A percentile compares a stretch with the other conserved stretches of the same genome.
Conservation (phyloP, 2,329 filamentous ascomycete species). For the Alternaria ventricosa region DNA sequence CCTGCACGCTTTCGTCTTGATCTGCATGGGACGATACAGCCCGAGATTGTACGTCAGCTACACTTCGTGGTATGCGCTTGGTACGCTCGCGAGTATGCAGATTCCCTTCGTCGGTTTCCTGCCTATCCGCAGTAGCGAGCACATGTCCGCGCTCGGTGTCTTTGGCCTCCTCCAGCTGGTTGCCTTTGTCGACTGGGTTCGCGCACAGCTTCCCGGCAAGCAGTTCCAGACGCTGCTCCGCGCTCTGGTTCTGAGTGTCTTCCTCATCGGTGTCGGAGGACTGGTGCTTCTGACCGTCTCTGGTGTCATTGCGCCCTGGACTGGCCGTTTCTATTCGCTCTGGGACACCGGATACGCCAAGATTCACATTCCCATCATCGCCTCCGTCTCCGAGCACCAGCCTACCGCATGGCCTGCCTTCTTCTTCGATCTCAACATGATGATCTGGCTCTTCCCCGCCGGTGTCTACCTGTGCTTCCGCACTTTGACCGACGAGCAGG, state of each 20-base stretch:
- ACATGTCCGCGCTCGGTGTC: constrained; percentile 95
- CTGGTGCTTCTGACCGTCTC: constrained; percentile 83
- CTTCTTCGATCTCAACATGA: constrained; percentile 97
- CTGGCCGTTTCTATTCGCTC: constrained; percentile 97
- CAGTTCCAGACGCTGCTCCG: constrained; percentile 93
- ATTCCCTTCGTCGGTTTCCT: constrained; percentile 98
- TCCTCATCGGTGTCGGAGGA: constrained; percentile 74
- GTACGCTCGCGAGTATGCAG: constrained; percentile 97
- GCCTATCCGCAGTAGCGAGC: constrained; percentile 95
- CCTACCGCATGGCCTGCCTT: constrained; percentile 98
- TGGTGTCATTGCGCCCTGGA: constrained; percentile 96
- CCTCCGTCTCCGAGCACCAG: constrained; percentile 99
- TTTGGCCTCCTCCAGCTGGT: constrained; percentile 96
- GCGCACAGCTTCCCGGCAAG: constrained; percentile 84
- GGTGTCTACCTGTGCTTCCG: constrained; percentile 99
- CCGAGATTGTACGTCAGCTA: constrained; percentile 94
- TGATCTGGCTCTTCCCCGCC: constrained; percentile 99
- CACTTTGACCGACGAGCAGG: constrained; percentile 90
- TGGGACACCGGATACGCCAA: constrained; percentile 99
- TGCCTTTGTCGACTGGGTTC: constrained; percentile 88
- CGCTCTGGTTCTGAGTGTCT: constrained; percentile 74
- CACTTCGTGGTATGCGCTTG: constrained; percentile 96
- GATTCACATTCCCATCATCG: constrained; percentile 99
- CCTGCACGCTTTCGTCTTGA: constrained; percentile 89
- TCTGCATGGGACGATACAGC: constrained; percentile 97